Evolutionary conservation across 768 basidiomycete genomes (phyloP).

Genomic region (Saitozyma sp.): DNA sequence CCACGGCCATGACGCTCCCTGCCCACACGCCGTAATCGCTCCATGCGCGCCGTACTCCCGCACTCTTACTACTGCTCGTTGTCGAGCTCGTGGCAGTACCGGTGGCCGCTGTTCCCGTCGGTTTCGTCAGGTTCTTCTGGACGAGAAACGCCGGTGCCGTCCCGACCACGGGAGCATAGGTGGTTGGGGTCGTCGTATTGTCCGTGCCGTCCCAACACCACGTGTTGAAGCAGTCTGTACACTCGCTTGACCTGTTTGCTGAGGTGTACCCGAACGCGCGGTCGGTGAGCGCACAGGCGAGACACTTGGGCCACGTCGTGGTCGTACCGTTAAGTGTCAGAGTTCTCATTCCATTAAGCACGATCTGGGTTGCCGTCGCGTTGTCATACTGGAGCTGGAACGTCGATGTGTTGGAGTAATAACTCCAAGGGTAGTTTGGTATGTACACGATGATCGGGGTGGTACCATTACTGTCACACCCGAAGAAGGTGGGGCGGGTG

Average conservation of each 20-base stretch:
- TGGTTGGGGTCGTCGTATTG: slow-evolving; percentile 34
- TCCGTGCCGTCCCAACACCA: slow-evolving; percentile 51
- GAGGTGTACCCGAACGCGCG: slow-evolving; percentile 50
- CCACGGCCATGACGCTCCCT: too few relatives aligned
- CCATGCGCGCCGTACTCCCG: too few relatives aligned
- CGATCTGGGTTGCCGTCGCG: slow-evolving; percentile 61
- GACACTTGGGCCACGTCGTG: slow-evolving; percentile 63
- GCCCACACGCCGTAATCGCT: too few relatives aligned
- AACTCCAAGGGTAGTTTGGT: slow-evolving; percentile 64
- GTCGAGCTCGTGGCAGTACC: too few relatives aligned
- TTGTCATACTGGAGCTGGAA: slow-evolving; percentile 64
- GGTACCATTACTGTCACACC: slow-evolving; percentile 53
- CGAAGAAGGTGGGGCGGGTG: slow-evolving; percentile 44
- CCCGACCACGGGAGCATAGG: slow-evolving; percentile 44
- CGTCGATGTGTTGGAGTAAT: slow-evolving; percentile 43
- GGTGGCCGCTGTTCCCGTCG: too few relatives aligned
- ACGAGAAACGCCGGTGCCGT: slow-evolving; percentile 34
- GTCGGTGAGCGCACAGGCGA: slow-evolving; percentile 70
- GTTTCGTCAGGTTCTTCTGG: slow-evolving; percentile 11
- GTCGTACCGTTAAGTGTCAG: slow-evolving; percentile 61
- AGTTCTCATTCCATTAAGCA: slow-evolving; percentile 63
- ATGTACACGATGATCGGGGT: slow-evolving; percentile 74
- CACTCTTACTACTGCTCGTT: too few relatives aligned
- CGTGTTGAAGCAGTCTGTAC: slow-evolving; percentile 46
- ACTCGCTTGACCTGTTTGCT: slow-evolving; percentile 35